Base-by-base conservation (phyloP, 2,329 filamentous ascomycete species). In the Talaromyces piceae region DNA sequence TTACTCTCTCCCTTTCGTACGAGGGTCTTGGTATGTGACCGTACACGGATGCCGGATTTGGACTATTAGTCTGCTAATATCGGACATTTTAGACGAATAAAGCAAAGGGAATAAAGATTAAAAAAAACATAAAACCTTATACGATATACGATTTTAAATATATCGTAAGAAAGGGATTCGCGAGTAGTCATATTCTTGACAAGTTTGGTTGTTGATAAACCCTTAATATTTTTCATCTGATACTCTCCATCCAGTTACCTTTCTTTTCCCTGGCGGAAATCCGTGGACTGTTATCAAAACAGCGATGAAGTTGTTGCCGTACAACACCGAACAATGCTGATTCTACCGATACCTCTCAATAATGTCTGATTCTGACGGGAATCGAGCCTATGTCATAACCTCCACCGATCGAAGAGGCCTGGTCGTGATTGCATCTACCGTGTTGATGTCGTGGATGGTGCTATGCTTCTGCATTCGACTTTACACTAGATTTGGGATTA, bases 391-490 rank as follows among this genome's bases (percentile, higher is more conserved):
- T 44, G 41, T 43, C 20, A 45, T 60, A 39, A 49, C 52, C 9
- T 33, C 56, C 7, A 57, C 55, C 4, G 56, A 60, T 45, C 54
- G 53, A 27, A 50, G 54, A 22, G 57, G 57, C 12, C 18, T 54
- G 46, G 47, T 59, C 37, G 51, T 56, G 1, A 57, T 60, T 41
- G 46, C 49, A 18, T 51, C 58, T 3, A 56, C 53, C 2, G 25
- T 60, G 7, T 58, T 60, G 26, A 58, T 60, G 57, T 58, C 56
- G n/a, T 59, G 57, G 57, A 60, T 59, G 56, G 46, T 57, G 2
- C 22, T 56, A 12, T 56, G 57, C 13, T 52, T 45, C 6, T 45
- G 59, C 7, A 52, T 57, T 25, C 58, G 57, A 22, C 49, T 60
- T 22, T 61, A 61, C 47, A 62, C 59, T 41, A 56, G 59, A 18